These are phyloP conservation scores for Neocucurbitaria cava DNA, from an alignment of 2,329 filamentous ascomycete species.

Conservation along the genomic window DNA sequence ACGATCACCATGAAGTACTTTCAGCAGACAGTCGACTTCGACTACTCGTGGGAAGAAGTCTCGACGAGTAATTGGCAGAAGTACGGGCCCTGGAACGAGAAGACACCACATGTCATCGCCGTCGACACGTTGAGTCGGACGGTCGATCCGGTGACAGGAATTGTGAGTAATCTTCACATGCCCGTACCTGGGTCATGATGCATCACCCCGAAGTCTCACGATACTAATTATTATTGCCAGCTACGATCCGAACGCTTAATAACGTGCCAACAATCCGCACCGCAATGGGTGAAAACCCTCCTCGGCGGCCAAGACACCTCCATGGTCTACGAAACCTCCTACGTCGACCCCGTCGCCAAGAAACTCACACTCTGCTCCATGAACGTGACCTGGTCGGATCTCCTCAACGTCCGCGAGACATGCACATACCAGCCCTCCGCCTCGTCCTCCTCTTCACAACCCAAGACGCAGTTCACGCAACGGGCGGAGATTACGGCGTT, in stretches of 20 bases:
- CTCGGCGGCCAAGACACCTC: conserved; percentile 82
- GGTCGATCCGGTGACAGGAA: conserved; percentile 69
- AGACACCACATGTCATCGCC: conserved; percentile 93
- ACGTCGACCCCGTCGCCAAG: conserved; percentile 82
- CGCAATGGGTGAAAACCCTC: conserved; percentile 80
- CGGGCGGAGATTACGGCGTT: conserved; percentile 91
- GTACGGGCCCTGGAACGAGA: conserved; percentile 98
- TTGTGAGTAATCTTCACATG: conserved; percentile 59
- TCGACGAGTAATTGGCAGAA: conserved; percentile 98
- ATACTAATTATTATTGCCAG: conserved; percentile 48
- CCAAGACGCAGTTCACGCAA: conserved; percentile 82
- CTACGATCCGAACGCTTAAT: conserved; percentile 75
- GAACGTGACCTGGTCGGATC: conserved; percentile 91
- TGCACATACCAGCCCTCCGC: conserved; percentile 77
- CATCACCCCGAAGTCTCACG: neutral
- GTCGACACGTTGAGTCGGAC: conserved; percentile 87
- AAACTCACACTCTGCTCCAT: conserved; percentile 96
- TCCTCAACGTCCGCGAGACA: conserved; percentile 91
- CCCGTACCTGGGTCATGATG: neutral
- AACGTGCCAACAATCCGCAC: conserved; percentile 69
- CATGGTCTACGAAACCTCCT: conserved; percentile 93
- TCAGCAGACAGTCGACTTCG: conserved; percentile 84
- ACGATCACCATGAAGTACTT: conserved; percentile 84
- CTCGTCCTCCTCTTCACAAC: conserved; percentile 49
- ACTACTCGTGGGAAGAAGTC: conserved; percentile 99